Percentiles rank a stretch among this genome's conserved stretches.
Evolutionary conservation across 768 basidiomycete species (phyloP).

Genomic region (Boletus rex-veris): DNA sequence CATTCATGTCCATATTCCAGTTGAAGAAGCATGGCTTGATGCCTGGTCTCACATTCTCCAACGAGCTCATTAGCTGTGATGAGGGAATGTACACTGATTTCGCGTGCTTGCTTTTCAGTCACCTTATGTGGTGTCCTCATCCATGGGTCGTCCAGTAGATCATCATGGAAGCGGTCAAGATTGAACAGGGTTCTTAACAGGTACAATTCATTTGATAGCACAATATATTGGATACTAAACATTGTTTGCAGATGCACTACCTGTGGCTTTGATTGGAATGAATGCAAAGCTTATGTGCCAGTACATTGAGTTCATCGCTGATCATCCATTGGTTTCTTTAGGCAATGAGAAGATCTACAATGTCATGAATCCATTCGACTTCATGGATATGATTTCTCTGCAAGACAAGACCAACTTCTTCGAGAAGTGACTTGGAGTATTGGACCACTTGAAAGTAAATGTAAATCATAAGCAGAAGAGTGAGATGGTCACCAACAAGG

Average conservation of each 20-base stretch:
- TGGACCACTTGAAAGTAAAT: slow-evolving; percentile 71
- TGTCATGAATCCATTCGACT: slow-evolving; percentile 80
- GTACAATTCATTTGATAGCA: slow-evolving; percentile 35
- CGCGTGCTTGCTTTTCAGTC: slow-evolving; percentile 84
- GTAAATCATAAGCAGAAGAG: slow-evolving; percentile 40
- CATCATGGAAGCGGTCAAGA: slow-evolving; percentile 77
- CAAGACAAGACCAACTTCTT: slow-evolving; percentile 98
- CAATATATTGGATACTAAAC: neutral
- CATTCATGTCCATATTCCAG: slow-evolving; percentile 82
- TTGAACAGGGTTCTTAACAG: slow-evolving; percentile 83
- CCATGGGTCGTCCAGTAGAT: slow-evolving; percentile 69
- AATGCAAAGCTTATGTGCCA: slow-evolving; percentile 83
- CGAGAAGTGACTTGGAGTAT: slow-evolving; percentile 76
- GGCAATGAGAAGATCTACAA: slow-evolving; percentile 81
- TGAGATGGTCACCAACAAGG: slow-evolving; percentile 22
- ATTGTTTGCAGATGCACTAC: slow-evolving; percentile 66
- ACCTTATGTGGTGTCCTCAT: slow-evolving; percentile 77
- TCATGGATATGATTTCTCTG: slow-evolving; percentile 93
- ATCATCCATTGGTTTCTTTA: slow-evolving; percentile 78
- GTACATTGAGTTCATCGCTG: slow-evolving; percentile 90
- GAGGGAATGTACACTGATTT: slow-evolving; percentile 84
- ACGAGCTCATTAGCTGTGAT: too few species aligned
- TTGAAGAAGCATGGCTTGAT: too few species aligned
- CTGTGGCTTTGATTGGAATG: slow-evolving; percentile 87
- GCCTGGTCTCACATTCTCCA: too few species aligned